phyloP scores from a whole-genome alignment of 257 asterid genomes.

The Anisodus acutangulus region DNA sequence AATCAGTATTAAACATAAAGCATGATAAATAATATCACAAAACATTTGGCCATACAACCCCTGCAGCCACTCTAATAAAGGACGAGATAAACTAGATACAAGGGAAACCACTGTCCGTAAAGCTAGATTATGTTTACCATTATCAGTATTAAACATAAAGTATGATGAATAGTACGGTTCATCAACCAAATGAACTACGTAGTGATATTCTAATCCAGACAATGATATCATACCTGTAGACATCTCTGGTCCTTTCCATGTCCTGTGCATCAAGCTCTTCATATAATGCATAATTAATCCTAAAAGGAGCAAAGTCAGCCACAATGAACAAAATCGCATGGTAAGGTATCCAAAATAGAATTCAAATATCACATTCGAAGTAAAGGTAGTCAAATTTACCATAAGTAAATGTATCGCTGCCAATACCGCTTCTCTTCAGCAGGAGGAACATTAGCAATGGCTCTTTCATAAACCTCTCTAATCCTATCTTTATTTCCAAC shows the following conservation, averaged over 20 bases:
- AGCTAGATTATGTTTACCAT: background rate
- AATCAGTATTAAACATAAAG: background rate
- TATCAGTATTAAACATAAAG: background rate
- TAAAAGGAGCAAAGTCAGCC: constrained; percentile 36
- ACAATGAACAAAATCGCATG: constrained; percentile 24
- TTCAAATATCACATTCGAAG: background rate
- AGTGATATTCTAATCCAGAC: constrained; percentile 19
- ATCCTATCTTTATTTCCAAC: constrained; percentile 52
- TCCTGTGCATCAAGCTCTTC: constrained; percentile 69
- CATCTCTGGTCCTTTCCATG: constrained; percentile 73
- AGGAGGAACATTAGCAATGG: constrained; percentile 56
- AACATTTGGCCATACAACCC: too few species aligned
- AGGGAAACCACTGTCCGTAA: background rate
- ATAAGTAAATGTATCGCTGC: constrained; percentile 42
- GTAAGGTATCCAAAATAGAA: background rate
- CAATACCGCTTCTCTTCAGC: constrained; percentile 54
- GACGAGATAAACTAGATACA: background rate
- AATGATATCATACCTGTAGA: constrained; percentile 65
- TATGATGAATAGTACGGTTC: background rate
- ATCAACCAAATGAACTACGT: background rate
- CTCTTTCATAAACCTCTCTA: constrained; percentile 46
- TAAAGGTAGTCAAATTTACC: constrained; percentile 51
- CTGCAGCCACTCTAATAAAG: background rate
- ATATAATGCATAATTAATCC: constrained; percentile 69
- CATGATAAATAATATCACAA: too few species aligned